These are phyloP conservation scores for Chlamydomonas sphaeroides DNA, from an alignment of 139 green algal species.

Conservation along the genomic window DNA sequence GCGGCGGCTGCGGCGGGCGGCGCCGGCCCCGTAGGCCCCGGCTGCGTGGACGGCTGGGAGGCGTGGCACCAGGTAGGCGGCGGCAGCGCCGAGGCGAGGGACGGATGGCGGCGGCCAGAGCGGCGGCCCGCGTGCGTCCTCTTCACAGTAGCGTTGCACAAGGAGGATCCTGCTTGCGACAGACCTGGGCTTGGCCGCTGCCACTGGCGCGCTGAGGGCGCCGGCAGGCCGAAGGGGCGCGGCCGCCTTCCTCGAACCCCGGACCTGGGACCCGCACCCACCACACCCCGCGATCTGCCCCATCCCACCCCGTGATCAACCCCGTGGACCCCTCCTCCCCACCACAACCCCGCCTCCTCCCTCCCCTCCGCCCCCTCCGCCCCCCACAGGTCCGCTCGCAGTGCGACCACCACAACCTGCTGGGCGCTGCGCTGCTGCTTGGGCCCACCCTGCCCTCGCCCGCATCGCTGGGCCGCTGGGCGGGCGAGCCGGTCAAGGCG, in stretches of 20 bases:
- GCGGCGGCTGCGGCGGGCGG: neutral
- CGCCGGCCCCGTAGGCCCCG: neutral
- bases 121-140: too few relatives aligned
- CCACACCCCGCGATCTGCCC: neutral
- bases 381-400: constrained; percentile 64
- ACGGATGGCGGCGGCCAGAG: too few relatives aligned
- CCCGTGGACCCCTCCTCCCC: neutral
- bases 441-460: constrained; percentile 16
- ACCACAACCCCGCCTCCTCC: neutral
- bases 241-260: too few relatives aligned
- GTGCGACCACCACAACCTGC: constrained; percentile 76
- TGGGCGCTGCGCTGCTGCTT: constrained; percentile 77
- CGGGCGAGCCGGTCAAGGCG: constrained; percentile 90
- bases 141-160: too few relatives aligned
- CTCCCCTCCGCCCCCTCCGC: neutral
- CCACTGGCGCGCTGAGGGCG: too few relatives aligned
- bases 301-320: neutral
- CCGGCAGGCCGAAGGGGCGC: too few relatives aligned
- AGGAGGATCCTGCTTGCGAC: too few relatives aligned
- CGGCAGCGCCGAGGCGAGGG: neutral
- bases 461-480: constrained; percentile 66
- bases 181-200: too few relatives aligned
- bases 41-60: constrained; percentile 48
- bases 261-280: too few relatives aligned
- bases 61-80: constrained; percentile 72